Evolutionary conservation across 306 rosid genomes (phyloP).

Genomic region (Cucurbita pepo): DNA sequence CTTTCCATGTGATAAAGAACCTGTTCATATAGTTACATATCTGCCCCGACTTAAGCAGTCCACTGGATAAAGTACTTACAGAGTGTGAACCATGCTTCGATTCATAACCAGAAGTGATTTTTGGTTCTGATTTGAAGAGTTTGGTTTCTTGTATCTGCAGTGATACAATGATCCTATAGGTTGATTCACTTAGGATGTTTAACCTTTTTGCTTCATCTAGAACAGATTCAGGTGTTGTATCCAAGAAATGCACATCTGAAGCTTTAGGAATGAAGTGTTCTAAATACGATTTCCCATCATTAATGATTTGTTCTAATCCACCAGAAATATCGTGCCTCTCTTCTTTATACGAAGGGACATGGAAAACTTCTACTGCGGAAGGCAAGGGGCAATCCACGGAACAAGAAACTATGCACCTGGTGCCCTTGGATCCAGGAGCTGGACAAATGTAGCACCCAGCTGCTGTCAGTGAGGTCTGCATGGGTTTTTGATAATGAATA

Average conservation of each 20-base stretch:
- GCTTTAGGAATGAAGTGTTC: slow-evolving; percentile 27
- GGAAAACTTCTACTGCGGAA: slow-evolving; percentile 24
- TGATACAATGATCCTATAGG: slow-evolving; percentile 25
- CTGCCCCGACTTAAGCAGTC: slow-evolving; percentile 35
- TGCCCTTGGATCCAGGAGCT: slow-evolving; percentile 73
- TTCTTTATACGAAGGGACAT: slow-evolving; percentile 12
- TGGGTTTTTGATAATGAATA: background rate
- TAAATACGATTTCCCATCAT: slow-evolving; percentile 31
- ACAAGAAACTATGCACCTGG: slow-evolving; percentile 52
- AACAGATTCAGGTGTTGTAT: slow-evolving; percentile 32
- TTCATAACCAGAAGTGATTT: slow-evolving; percentile 14
- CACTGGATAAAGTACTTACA: slow-evolving; percentile 12
- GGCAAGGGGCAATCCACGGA: slow-evolving; percentile 57
- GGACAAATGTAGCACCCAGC: slow-evolving; percentile 96
- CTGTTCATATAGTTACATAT: slow-evolving; percentile 70
- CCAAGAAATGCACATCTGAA: slow-evolving; percentile 60
- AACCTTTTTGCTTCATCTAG: slow-evolving; percentile 56
- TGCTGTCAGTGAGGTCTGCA: slow-evolving; percentile 66
- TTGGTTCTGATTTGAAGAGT: slow-evolving; percentile 42
- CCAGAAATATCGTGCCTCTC: slow-evolving; percentile 10
- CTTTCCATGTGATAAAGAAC: slow-evolving; percentile 47
- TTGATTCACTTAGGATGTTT: slow-evolving; percentile 46
- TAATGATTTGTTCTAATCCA: slow-evolving; percentile 34
- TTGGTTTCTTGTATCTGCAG: slow-evolving; percentile 55
- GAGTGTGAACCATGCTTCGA: slow-evolving; percentile 20